These are phyloP conservation scores for Trametes cubensis DNA, from an alignment of 768 basidiomycete genomes.

Conservation along the genomic window DNA sequence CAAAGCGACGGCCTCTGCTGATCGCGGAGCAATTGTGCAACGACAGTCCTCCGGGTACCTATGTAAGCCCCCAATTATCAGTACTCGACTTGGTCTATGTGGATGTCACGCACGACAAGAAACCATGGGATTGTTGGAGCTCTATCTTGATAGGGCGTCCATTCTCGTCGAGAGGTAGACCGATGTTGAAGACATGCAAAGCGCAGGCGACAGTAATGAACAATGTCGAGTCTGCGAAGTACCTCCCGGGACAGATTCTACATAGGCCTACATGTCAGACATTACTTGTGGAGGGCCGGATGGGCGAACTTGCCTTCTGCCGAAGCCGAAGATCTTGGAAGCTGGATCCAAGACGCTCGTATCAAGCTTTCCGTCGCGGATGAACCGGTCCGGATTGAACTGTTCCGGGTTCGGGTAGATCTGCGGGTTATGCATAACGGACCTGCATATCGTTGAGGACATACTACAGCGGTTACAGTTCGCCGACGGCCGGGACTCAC, in stretches of 20 bases:
- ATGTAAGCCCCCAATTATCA: not conserved
- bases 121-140: not conserved
- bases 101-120: not conserved
- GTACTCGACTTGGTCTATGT: not conserved
- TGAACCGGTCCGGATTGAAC: constrained; percentile 17
- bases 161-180: constrained; percentile 1
- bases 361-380: not conserved
- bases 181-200: constrained; percentile 8
- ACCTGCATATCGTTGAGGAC: not conserved
- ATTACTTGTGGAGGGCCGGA: not conserved
- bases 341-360: constrained; percentile 35
- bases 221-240: constrained; percentile 14
- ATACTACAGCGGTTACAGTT: not conserved
- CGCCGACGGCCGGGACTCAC: constrained; percentile 13
- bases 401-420: constrained; percentile 22
- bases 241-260: constrained; percentile 13
- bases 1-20: constrained; percentile 1
- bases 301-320: constrained; percentile 20
- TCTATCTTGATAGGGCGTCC: not conserved
- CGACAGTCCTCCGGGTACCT: constrained; percentile 15
- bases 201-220: constrained; percentile 8
- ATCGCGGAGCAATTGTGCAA: constrained; percentile 17
- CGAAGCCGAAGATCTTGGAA: constrained; percentile 28
- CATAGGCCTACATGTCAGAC: too few species aligned
- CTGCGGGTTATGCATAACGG: constrained; percentile 14